Base-by-base conservation (phyloP, 352 stramenopile genomes). In the Aphanomyces cochlioides region DNA sequence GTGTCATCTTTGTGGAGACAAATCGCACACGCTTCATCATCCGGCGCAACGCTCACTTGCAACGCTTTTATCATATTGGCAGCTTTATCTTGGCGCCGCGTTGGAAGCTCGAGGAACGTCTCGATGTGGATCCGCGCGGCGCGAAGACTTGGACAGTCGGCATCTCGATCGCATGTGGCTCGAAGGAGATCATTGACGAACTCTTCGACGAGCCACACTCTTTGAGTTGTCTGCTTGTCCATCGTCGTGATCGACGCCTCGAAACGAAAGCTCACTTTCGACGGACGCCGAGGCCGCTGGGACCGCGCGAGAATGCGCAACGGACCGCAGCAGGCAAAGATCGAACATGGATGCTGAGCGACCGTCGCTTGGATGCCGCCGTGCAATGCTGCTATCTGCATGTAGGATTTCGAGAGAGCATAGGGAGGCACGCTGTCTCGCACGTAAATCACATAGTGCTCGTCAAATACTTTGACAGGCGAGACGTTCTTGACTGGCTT, bases 101-200 rank as follows among this genome's bases (percentile, higher is more conserved):
- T 13, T 28, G 58, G 28, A 28, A 66, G 12, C 12, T 66, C 58
- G 37, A 66, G 58, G 19, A 66, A 66, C 39, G 36, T 17, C 19
- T 66, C 28, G 37, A 66, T 15, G 5, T 13, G n/a, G 8, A 7
- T 40, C 15, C 91, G 70, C 61, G 79, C 72, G 1, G 63, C 66
- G 63, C 82, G 90, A 74, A 84, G 90, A 73, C 90, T 91, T 56
- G 83, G 73, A 40, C 85, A 93, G 76, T 91, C 84, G 47, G 60
- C 75, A 50, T 78, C 79, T 40, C 73, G 79, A 1, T 60, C 56
- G 36, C 21, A 45, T 36, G 85, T 66, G 0, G 71, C 76, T 19
- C 77, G 59, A 48, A 90, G 56, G 38, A 92, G 57, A 40, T 83
- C 81, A 69, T 90, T 92, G 28, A 92, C 36, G 41, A 75, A 89